Evolutionary conservation across 73 alveolate species (phyloP), one percentile per base, ranked within the genome.

Genomic region (Paramecium sexaurelia): DNA sequence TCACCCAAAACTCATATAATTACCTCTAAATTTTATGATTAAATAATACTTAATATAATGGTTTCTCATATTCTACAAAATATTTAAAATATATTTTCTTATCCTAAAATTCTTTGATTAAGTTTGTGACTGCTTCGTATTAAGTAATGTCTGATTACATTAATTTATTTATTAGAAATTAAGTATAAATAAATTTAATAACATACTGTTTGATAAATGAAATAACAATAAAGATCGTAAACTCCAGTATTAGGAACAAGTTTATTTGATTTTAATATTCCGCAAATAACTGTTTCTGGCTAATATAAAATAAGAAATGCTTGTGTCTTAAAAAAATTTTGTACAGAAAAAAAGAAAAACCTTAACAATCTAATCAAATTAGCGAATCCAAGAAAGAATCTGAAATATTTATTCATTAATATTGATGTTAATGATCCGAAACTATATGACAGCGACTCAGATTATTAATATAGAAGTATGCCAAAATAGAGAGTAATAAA

Each of bases 101-200:
- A 57, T 57, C 40, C 7, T 57, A 27, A 32, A 57, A 57, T 57
- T 57, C 82, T 7, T 13, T 0, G 5, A 57, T 57, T 32, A 57
- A 43, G 7, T 24, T 32, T 20, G 22, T 57, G 40, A 57, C 40
- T 17, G 17, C 40, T 17, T 57, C 37, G 24, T 57, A 17, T 57
- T 17, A 57, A 57, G 22, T 57, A 57, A 57, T 57, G 82, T 57
- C 82, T 57, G 82, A 57, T 57, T 57, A 57, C 82, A 57, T 57
- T 57, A 57, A 57, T 27, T 27, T 57, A 27, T 27, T 57, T 57
- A 57, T 57, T 27, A 22, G 66, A 47, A 47, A 47, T 47, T 47
- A 47, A 47, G 66, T 47, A 47, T 47, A 47, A 47, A 47, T 47
- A 47, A 47, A 13, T 11, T 47, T 47, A 47, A 47, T 15, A 47